These are phyloP conservation scores for Saccharomyces jurei DNA, from an alignment of 805 yeast species.

Conservation along the genomic window DNA sequence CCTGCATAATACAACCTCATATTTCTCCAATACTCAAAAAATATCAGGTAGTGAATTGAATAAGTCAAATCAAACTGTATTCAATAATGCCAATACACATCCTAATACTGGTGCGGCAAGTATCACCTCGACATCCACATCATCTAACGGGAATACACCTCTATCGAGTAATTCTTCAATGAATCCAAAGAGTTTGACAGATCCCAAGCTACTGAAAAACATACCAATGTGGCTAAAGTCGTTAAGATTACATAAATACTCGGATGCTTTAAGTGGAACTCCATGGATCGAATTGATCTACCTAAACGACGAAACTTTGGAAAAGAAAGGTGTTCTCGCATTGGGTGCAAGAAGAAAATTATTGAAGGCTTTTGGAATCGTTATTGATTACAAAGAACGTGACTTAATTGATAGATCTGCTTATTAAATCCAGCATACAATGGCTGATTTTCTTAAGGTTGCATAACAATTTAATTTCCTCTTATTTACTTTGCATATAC, in stretches of 20 bases:
- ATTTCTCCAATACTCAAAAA: not conserved
- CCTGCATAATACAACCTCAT: not conserved
- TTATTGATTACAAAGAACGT: conserved; percentile 46
- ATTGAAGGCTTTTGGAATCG: conserved; percentile 82
- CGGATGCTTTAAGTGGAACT: conserved; percentile 67
- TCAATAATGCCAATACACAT: not conserved
- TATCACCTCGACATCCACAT: not conserved
- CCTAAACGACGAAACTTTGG: conserved; percentile 60
- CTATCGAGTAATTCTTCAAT: conserved; percentile 25
- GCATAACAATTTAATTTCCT: not conserved
- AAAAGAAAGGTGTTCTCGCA: conserved; percentile 78
- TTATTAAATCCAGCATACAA: conserved; percentile 2
- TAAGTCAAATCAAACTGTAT: not conserved
- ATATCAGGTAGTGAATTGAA: not conserved
- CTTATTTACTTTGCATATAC: not conserved
- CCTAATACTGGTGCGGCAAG: not conserved
- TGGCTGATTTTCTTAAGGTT: not conserved
- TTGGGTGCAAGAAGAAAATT: conserved; percentile 93
- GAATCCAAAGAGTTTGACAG: conserved; percentile 45
- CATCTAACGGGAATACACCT: conserved; percentile 32
- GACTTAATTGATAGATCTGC: conserved; percentile 29
- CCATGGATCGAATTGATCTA: conserved; percentile 75
- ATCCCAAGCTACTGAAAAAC: conserved; percentile 52
- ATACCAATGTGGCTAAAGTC: conserved; percentile 90
- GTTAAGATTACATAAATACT: conserved; percentile 86